Evolutionary conservation across 2,329 filamentous ascomycete genomes (phyloP).

Genomic region (Pezicula neosporulosa): DNA sequence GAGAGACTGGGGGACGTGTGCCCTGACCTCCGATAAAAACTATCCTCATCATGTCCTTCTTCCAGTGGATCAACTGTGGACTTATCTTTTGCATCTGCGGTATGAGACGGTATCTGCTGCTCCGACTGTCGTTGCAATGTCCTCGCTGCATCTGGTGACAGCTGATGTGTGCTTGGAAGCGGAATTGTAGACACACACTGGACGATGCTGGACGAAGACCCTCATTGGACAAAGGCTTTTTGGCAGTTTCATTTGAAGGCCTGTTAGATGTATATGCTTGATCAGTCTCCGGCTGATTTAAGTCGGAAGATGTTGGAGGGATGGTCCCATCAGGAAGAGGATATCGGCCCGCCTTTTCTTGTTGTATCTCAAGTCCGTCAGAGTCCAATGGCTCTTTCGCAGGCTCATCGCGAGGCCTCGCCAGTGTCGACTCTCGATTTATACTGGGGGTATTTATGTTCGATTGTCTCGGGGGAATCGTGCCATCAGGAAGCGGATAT

Average conservation of each 20-base stretch:
- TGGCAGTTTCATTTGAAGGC: conserved; percentile 30
- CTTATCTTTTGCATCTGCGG: conserved; percentile 38
- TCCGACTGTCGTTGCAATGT: conserved; percentile 45
- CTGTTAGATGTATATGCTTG: conserved; percentile 30
- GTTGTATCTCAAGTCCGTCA: conserved; percentile 38
- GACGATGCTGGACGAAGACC: conserved; percentile 34
- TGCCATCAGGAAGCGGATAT: conserved; percentile 45
- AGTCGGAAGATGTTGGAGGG: conserved; percentile 29
- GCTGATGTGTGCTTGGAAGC: conserved; percentile 21
- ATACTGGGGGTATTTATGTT: conserved; percentile 12
- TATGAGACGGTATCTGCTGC: conserved; percentile 46
- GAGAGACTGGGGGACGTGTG: conserved; percentile 43
- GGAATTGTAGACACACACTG: conserved; percentile 36
- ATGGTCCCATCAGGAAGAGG: conserved; percentile 49
- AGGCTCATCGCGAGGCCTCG: conserved; percentile 29
- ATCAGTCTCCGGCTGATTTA: conserved; percentile 19
- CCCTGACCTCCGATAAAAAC: conserved; percentile 49
- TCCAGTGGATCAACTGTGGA: conserved; percentile 11
- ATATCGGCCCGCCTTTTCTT: conserved; percentile 38
- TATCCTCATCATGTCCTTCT: conserved; percentile 42
- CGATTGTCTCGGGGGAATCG: conserved; percentile 37
- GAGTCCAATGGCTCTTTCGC: conserved; percentile 30
- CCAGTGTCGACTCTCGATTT: conserved; percentile 31
- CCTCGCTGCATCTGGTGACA: conserved; percentile 38
- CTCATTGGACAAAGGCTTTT: conserved; percentile 28